Conservation (phyloP, 805 yeast genomes). For the Teunomyces kruisii region DNA sequence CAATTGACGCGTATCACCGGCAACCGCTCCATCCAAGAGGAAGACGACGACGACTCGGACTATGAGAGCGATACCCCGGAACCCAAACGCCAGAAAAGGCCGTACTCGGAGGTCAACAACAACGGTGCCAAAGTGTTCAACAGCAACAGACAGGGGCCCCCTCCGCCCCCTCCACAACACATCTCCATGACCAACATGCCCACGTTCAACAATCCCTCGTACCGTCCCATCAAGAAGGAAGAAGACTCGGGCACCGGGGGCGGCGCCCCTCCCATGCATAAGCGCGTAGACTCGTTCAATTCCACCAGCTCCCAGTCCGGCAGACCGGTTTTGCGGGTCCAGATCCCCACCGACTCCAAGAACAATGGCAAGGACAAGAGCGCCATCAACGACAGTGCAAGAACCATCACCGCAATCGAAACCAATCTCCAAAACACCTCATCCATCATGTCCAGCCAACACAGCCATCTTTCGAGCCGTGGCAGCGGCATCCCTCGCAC, state of each 20-base stretch:
- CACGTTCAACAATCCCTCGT: slow-evolving; percentile 14
- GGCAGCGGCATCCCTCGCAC: neutral
- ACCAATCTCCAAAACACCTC: slow-evolving; percentile 11
- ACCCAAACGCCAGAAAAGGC: slow-evolving; percentile 30
- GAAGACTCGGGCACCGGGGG: neutral
- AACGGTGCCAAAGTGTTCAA: slow-evolving; percentile 5
- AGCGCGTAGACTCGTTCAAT: slow-evolving; percentile 13
- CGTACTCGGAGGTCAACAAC: slow-evolving; percentile 6
- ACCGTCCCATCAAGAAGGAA: slow-evolving; percentile 5
- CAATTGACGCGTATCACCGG: slow-evolving; percentile 11
- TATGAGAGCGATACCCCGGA: slow-evolving; percentile 35
- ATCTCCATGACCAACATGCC: slow-evolving; percentile 11
- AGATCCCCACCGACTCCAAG: slow-evolving; percentile 56
- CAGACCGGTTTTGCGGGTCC: slow-evolving; percentile 63
- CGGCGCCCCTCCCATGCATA: slow-evolving; percentile 5
- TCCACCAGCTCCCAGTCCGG: slow-evolving; percentile 18
- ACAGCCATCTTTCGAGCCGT: neutral
- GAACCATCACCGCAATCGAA: slow-evolving; percentile 47
- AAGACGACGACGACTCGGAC: slow-evolving; percentile 30
- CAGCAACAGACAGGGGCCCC: slow-evolving; percentile 3
- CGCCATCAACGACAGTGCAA: slow-evolving; percentile 38
- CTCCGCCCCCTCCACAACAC: slow-evolving; percentile 9
- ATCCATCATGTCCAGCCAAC: slow-evolving; percentile 2
- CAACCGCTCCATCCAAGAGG: slow-evolving; percentile 6
- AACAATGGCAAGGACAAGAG: slow-evolving; percentile 12